Evolutionary conservation across 169 alveolate species (phyloP), one percentile per base, ranked within the genome.

Genomic region (Plasmodium reichenowi): DNA sequence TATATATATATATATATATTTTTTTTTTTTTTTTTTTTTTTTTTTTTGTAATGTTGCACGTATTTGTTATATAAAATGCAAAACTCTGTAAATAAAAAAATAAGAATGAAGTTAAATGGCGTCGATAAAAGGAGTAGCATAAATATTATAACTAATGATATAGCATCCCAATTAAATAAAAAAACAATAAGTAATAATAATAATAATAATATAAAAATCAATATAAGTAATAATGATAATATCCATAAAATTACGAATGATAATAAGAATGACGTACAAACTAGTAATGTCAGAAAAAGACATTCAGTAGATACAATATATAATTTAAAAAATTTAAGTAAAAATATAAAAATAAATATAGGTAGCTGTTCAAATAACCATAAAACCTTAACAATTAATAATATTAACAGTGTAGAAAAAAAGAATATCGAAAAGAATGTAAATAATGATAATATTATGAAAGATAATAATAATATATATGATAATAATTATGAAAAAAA

Each of bases 311-410:
- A 67, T 24, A 80, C 66, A 15, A 80, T 52, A 67, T 20, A 10
- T 12, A 59, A 47, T 47, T 38, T 43, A 26, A 80, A 66, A 45
- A 71, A 48, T 54, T 20, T 56, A 26, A 50, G 54, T 5, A 80
- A 80, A 50, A 80, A 80, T 56, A 80, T 80, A 58, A 67, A 80
- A 80, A 80, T 80, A 54, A 80, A 80, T 43, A 43, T 80, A 9
- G 90, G 64, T 15, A 72, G 90, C 24, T 80, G 83, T 38, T 32
- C 45, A 32, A 32, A 32, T 32, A 32, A 32, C 4, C 8, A 32
- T 32, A 32, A 32, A 32, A 32, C 45, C 9, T 32, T 32, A 32
- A 32, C 45, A 32, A 32, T 32, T 5, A 4, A 32, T 32, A 32
- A 32, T 32, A 32, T 32, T 5, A 32, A 32, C 9, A 32, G 6